phyloP scores from a whole-genome alignment of 2,329 filamentous ascomycete species.

The Trichoderma hamatum region DNA sequence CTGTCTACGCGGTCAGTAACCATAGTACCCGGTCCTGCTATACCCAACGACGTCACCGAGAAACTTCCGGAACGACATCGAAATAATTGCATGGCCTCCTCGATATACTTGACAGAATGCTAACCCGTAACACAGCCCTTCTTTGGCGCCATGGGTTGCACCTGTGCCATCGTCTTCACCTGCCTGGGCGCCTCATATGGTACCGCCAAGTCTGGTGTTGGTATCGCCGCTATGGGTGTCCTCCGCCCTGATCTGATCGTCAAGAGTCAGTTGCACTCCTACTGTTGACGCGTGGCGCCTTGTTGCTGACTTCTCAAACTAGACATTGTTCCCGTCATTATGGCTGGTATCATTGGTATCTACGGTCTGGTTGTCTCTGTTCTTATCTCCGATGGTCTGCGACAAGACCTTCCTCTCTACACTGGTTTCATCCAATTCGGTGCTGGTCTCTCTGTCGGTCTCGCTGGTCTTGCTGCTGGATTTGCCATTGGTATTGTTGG shows the following conservation, averaged over 20 bases:
- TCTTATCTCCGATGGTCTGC: constrained; percentile 47
- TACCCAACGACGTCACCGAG: constrained; percentile 26
- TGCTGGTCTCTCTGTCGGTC: constrained; percentile 48
- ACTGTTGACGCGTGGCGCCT: not conserved
- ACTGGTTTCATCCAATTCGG: constrained; percentile 50
- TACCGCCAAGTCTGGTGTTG: constrained; percentile 47
- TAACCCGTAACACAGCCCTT: constrained; percentile 40
- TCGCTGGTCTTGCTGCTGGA: constrained; percentile 51
- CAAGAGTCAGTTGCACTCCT: constrained; percentile 38
- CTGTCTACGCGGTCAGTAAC: constrained; percentile 29
- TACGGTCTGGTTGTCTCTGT: constrained; percentile 51
- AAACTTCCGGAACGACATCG: constrained; percentile 1
- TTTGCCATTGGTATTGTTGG: constrained; percentile 53
- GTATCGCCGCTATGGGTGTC: constrained; percentile 50
- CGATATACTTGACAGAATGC: constrained; percentile 7
- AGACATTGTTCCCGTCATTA: constrained; percentile 99
- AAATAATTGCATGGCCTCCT: not conserved
- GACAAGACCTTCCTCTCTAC: constrained; percentile 48
- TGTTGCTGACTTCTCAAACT: constrained; percentile 4
- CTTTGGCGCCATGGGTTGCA: constrained; percentile 48
- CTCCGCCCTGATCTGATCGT: constrained; percentile 50
- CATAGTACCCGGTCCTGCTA: not conserved
- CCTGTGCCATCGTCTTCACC: constrained; percentile 54
- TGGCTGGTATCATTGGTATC: constrained; percentile 99
- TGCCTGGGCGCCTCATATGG: constrained; percentile 53